Evolutionary conservation across 176 grass and related monocot genomes (phyloP), one percentile per base, ranked within the genome.

Genomic region (Cocos nucifera): DNA sequence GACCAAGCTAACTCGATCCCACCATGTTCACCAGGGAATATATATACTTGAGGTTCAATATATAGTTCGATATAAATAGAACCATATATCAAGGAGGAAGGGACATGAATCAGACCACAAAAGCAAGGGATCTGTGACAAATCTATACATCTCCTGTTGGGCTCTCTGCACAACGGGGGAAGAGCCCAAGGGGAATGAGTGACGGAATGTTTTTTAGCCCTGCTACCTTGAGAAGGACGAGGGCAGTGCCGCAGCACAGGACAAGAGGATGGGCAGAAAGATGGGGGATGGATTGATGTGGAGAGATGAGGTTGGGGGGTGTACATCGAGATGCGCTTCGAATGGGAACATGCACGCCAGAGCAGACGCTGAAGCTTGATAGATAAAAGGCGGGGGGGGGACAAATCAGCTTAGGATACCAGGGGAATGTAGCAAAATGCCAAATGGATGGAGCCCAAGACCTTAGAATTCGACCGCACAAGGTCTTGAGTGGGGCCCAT

Each of bases 351-450:
- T 49, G 32, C 55, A 58, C 18, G 15, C 23, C 53, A 58, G 39
- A 44, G 53, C 17, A 49, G 49, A 19, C 51, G 22, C 23, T 67
- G 48, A 35, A 22, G 30, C 2, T 69, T 58, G 71, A 64, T 52
- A 44, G 71, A 49, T 69, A 69, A 69, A 58, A 58, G 67, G 59
- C 55, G 44, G 4, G 28, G 28, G 58, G 59, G 71, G 71, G 60
- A 65, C 71, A 74, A 65, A 65, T 74, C 71, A 63, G 60, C 71
- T 74, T 74, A 65, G 71, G 71, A 74, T 74, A 57, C 71, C 26
- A 27, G 26, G 26, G 56, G 69, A 61, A 53, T 29, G 56, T 32
- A n/a, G 57, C 44, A 61, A 60, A 71, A 21, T 29, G 69, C 35
- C 69, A 71, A 71, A 49, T 16, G 48, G 44, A 61, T 51, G 57